Evolutionary conservation across 192 early-diverging fungal species (phyloP), one percentile per base, ranked within the genome.

Genomic region (Coemansia sp.): DNA sequence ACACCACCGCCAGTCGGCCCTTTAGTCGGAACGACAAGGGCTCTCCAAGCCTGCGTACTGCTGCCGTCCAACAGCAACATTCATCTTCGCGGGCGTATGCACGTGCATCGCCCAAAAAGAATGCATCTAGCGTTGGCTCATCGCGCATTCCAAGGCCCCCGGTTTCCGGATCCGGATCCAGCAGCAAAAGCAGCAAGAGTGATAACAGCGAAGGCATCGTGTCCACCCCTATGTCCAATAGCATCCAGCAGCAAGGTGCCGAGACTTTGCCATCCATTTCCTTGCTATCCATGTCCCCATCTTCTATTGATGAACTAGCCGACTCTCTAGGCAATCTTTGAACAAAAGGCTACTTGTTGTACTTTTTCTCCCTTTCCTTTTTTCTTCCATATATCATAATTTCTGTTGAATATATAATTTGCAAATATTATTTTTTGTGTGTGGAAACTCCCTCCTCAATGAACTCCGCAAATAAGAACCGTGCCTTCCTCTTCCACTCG

Each of bases 111-210:
- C 49, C 25, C 21, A 43, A 16, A 18, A 37, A 39, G 15, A 49
- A 6, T 1, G 56, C 58, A 20, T n/a, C 35, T 9, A 13, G 12
- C n/a, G 35, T 26, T 21, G 63, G 46, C 26, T 58, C 64, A 2
- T 66, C 70, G 29, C 70, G 70, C 23, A 72, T 72, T 37, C 70
- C 70, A 2, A 33, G 64, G 33, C 64, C 70, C n/a, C 63, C 46
- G 18, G 57, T 63, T 2, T 55, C 58, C n/a, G 56, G 35, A 20
- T 46, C 59, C n/a, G 42, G 46, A 7, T 28, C 48, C 62, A 53
- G 13, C 34, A 39, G 49, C 62, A 64, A 25, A 23, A 23, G 30
- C 51, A 34, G 33, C 62, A 39, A 33, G 12, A 16, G 25, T 35
- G n/a, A 18, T 51, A 39, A 33, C 20, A 16, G 25, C 51, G n/a